Percentiles rank a stretch among this genome's conserved stretches.
phyloP scores from a whole-genome alignment of 1,139 yeast genomes.

The Ogataea hybrid region DNA sequence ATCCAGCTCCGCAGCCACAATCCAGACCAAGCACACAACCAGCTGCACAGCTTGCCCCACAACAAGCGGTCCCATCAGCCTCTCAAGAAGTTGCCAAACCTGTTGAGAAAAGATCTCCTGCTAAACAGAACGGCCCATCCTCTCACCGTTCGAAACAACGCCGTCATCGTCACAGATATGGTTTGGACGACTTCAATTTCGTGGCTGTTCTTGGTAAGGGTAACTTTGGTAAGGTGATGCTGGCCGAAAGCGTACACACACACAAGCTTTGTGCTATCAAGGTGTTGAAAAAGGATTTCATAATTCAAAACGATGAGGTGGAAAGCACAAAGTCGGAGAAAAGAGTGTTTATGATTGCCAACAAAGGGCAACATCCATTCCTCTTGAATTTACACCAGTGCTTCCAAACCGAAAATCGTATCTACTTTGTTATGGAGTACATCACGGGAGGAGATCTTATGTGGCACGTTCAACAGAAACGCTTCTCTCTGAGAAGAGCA shows the following conservation, averaged over 20 bases:
- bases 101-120: conserved; percentile 1
- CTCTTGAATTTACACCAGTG: conserved; percentile 88
- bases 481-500: conserved; percentile 87
- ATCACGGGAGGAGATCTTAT: conserved; percentile 97
- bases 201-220: conserved; percentile 96
- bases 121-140: background rate
- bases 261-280: conserved; percentile 86
- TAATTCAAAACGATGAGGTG: conserved; percentile 93
- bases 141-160: conserved; percentile 30
- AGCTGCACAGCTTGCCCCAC: too few species aligned
- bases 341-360: conserved; percentile 87
- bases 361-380: conserved; percentile 89
- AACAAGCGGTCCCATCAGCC: background rate
- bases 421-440: conserved; percentile 97
- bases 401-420: conserved; percentile 96
- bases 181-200: conserved; percentile 91
- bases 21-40: too few species aligned
- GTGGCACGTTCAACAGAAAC: conserved; percentile 97
- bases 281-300: conserved; percentile 91
- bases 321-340: conserved; percentile 94
- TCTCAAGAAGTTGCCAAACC: background rate
- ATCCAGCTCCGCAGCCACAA: too few species aligned
- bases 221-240: conserved; percentile 96
- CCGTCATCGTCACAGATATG: conserved; percentile 66
- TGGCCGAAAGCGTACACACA: conserved; percentile 86